phyloP scores from a whole-genome alignment of 768 basidiomycete species.

The Trametes meyenii region DNA sequence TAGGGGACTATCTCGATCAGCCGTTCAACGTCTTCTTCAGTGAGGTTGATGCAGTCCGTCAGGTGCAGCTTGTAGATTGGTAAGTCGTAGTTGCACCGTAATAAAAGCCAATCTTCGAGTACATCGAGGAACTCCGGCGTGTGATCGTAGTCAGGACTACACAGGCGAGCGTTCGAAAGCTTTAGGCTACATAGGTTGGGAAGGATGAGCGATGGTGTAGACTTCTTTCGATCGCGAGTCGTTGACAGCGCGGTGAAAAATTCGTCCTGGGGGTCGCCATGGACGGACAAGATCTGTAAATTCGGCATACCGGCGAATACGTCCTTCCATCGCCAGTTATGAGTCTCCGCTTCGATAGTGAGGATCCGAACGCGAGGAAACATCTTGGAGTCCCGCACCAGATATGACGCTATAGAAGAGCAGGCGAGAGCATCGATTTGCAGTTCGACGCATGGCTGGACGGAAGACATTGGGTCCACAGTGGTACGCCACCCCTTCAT shows the following conservation, averaged over 20 bases:
- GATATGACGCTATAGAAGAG: background rate
- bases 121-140: conserved; percentile 10
- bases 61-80: conserved; percentile 9
- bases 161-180: background rate
- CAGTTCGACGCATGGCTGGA: background rate
- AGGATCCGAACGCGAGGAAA: background rate
- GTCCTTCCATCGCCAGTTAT: conserved; percentile 13
- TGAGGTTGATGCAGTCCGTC: conserved; percentile 1
- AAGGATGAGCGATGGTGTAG: background rate
- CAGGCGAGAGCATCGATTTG: conserved; percentile 1
- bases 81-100: conserved; percentile 11
- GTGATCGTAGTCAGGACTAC: conserved; percentile 7
- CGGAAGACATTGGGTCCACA: background rate
- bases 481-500: conserved; percentile 1
- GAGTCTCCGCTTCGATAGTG: background rate
- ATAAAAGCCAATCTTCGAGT: conserved; percentile 7
- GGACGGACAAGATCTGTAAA: background rate
- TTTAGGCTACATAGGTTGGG: conserved; percentile 1
- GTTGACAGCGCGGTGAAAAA: conserved; percentile 7
- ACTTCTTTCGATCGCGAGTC: background rate
- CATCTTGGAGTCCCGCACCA: conserved; percentile 1
- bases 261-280: conserved; percentile 3
- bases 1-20: conserved; percentile 10
- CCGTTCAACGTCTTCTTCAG: conserved; percentile 7
- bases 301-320: conserved; percentile 17